phyloP scores from a whole-genome alignment of 2,329 filamentous ascomycete species.

The Polychaeton citri region DNA sequence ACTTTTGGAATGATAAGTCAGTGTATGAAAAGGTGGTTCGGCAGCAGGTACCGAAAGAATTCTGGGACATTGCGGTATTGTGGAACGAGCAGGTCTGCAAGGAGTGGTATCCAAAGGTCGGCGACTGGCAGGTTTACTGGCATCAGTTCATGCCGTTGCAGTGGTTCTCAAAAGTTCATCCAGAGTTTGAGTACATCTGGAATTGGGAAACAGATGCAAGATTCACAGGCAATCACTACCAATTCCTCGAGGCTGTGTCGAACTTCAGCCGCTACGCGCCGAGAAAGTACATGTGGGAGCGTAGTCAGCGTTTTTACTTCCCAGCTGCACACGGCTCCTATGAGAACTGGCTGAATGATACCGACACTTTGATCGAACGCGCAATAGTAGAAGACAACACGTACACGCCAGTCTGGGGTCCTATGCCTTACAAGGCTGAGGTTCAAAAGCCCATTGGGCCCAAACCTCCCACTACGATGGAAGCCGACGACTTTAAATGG shows the following conservation, averaged over 20 bases:
- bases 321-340: slow-evolving; percentile 39
- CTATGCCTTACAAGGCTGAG: slow-evolving; percentile 52
- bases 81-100: slow-evolving; percentile 51
- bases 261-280: slow-evolving; percentile 41
- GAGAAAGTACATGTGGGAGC: slow-evolving; percentile 46
- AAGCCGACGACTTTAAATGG: slow-evolving; percentile 73
- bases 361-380: slow-evolving; percentile 27
- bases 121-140: slow-evolving; percentile 37
- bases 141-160: slow-evolving; percentile 60
- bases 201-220: slow-evolving; percentile 80
- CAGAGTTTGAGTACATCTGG: slow-evolving; percentile 67
- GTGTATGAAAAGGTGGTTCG: slow-evolving; percentile 48
- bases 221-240: slow-evolving; percentile 69
- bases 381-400: slow-evolving; percentile 24
- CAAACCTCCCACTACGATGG: slow-evolving; percentile 54
- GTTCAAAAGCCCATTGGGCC: slow-evolving; percentile 68
- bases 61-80: slow-evolving; percentile 55
- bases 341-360: slow-evolving; percentile 30
- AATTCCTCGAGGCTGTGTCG: slow-evolving; percentile 54
- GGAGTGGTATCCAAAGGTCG: slow-evolving; percentile 36
- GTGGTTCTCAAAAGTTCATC: slow-evolving; percentile 61
- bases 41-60: slow-evolving; percentile 54
- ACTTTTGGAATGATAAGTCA: slow-evolving; percentile 46
- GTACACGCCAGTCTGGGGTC: slow-evolving; percentile 67
- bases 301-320: slow-evolving; percentile 43